phyloP scores from a whole-genome alignment of 2,329 filamentous ascomycete genomes.

The Zopfia rhizophila region DNA sequence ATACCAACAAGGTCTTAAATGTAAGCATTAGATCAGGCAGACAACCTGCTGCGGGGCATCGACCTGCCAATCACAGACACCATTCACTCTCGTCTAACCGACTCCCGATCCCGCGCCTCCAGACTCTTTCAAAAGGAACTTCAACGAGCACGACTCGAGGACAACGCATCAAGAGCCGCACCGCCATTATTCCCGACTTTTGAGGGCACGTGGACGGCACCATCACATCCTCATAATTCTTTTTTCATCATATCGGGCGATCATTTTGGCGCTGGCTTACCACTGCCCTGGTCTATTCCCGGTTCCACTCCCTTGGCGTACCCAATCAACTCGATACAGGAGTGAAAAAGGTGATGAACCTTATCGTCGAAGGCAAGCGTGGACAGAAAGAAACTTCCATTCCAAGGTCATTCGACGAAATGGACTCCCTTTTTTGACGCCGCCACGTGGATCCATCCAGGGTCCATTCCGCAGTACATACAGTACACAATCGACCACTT shows the following conservation, averaged over 20 bases:
- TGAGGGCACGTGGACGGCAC: conserved; percentile 18
- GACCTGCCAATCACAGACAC: conserved; percentile 10
- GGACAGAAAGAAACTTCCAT: not conserved
- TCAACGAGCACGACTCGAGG: not conserved
- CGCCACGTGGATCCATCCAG: conserved; percentile 39
- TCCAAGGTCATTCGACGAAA: conserved; percentile 15
- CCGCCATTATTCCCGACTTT: conserved; percentile 7
- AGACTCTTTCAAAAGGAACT: conserved; percentile 11
- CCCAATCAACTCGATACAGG: conserved; percentile 16
- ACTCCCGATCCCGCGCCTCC: conserved; percentile 14
- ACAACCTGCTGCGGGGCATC: conserved; percentile 14
- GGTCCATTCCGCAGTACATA: no score
- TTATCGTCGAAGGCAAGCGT: not conserved
- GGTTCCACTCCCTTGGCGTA: conserved; percentile 9
- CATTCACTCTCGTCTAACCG: conserved; percentile 20
- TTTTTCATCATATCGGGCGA: conserved; percentile 13
- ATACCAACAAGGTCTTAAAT: conserved; percentile 7
- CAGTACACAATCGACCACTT: conserved; percentile 14
- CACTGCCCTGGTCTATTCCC: conserved; percentile 11
- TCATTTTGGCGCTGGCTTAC: conserved; percentile 12
- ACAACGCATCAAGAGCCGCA: conserved; percentile 19
- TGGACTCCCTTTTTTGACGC: conserved; percentile 12
- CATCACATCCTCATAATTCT: conserved; percentile 15
- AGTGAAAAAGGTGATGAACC: conserved; percentile 9
- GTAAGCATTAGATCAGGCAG: conserved; percentile 30